Conservation (phyloP, 148 eudicot species). For the Beta vulgaris region DNA sequence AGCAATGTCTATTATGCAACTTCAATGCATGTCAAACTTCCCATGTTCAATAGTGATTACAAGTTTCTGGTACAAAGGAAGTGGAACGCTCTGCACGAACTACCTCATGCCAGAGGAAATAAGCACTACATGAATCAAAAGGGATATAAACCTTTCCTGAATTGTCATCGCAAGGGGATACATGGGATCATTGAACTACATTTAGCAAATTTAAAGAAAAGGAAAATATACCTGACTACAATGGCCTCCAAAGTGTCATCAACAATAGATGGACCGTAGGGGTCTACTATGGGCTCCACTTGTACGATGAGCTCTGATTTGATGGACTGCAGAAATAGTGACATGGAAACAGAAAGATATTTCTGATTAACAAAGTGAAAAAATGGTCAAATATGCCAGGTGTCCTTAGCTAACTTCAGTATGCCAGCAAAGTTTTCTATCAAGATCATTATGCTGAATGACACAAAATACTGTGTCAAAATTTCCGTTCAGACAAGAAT, state of each 20-base stretch:
- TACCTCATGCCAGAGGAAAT: no score
- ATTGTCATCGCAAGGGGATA: not conserved
- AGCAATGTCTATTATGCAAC: no score
- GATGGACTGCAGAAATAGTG: constrained; percentile 47
- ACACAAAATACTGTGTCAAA: not conserved
- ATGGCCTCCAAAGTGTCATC: constrained; percentile 92
- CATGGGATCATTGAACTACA: no score
- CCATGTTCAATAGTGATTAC: no score
- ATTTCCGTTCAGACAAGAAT: not conserved
- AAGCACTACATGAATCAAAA: no score
- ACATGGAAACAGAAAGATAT: not conserved
- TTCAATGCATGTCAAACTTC: no score
- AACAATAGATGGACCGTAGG: constrained; percentile 83
- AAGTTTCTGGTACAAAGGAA: no score
- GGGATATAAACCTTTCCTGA: no score
- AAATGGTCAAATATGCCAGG: not conserved
- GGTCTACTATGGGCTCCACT: constrained; percentile 76
- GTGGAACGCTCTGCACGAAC: no score
- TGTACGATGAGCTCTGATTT: constrained; percentile 75
- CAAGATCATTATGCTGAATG: not conserved
- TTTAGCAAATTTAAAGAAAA: not conserved
- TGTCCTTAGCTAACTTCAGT: not conserved
- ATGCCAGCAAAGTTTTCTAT: not conserved
- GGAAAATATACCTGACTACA: constrained; percentile 66
- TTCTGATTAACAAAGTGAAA: not conserved